phyloP scores from a whole-genome alignment of 305 asterid genomes.

The Galium porrigens region DNA sequence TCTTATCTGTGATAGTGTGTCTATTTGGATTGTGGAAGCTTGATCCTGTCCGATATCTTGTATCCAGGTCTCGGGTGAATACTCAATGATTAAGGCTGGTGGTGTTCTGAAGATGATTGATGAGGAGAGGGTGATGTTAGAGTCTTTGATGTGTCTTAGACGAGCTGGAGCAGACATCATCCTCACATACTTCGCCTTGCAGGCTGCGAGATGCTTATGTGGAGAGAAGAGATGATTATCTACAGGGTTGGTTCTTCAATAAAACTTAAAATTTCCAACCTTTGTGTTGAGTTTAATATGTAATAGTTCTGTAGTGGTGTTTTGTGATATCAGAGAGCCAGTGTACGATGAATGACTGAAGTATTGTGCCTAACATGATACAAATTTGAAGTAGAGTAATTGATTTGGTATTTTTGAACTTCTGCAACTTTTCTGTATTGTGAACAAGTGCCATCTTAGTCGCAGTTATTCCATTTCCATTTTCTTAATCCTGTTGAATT shows the following conservation, averaged over 20 bases:
- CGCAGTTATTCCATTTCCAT: too few relatives aligned
- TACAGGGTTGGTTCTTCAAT: not conserved
- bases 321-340: not conserved
- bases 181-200: constrained; percentile 75
- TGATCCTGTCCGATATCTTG: not conserved
- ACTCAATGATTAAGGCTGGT: constrained; percentile 92
- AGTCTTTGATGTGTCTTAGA: constrained; percentile 73
- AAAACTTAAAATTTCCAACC: not conserved
- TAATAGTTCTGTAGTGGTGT: not conserved
- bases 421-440: too few relatives aligned
- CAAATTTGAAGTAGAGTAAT: not conserved
- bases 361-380: not conserved
- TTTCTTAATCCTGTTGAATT: too few relatives aligned
- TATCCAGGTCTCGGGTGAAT: constrained; percentile 78
- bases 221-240: constrained; percentile 56
- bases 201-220: constrained; percentile 59
- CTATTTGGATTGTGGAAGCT: not conserved
- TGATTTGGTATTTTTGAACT: too few relatives aligned
- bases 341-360: not conserved
- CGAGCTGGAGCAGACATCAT: constrained; percentile 90
- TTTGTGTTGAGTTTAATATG: not conserved
- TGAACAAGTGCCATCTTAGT: too few relatives aligned
- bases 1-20: not conserved
- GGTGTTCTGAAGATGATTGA: constrained; percentile 87
- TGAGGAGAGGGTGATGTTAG: constrained; percentile 86